A percentile compares a stretch with the other conserved stretches of the same genome.
Conservation (phyloP, 345 rosid species). For the Ceriops decandra region DNA sequence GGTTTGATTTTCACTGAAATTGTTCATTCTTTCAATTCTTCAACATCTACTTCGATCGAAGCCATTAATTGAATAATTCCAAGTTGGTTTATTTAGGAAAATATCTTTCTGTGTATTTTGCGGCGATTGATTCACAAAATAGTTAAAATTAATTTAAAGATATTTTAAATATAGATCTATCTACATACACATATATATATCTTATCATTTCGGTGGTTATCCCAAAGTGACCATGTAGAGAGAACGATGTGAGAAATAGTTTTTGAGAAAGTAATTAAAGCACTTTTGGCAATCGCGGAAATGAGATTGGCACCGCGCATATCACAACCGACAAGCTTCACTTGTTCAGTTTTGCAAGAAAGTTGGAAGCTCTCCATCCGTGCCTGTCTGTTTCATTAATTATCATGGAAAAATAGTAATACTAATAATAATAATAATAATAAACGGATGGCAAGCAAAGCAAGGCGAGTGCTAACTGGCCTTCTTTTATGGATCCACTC, state of each 20-base stretch:
- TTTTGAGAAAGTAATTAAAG: not conserved
- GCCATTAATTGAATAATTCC: too few relatives aligned
- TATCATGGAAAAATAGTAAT: too few relatives aligned
- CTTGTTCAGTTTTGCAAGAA: constrained; percentile 27
- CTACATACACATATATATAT: too few relatives aligned
- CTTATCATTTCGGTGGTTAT: too few relatives aligned
- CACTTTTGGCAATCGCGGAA: not conserved
- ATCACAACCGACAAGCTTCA: constrained; percentile 26
- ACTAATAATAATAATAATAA: not conserved
- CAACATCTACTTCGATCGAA: not conserved
- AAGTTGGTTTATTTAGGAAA: too few relatives aligned
- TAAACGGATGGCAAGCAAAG: constrained; percentile 9
- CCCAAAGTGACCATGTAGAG: not conserved
- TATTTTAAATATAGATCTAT: too few relatives aligned
- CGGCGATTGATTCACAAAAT: too few relatives aligned
- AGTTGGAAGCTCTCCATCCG: constrained; percentile 11
- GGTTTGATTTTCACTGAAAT: not conserved
- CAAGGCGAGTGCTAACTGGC: constrained; percentile 1
- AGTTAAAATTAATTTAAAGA: too few relatives aligned
- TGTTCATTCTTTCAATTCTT: constrained; percentile 27
- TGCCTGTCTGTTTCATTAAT: constrained; percentile 18
- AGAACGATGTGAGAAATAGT: not conserved
- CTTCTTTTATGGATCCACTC: constrained; percentile 6
- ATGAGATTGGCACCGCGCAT: constrained; percentile 20
- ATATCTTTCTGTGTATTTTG: too few relatives aligned